Percentiles rank a stretch among this genome's conserved stretches.
phyloP scores from a whole-genome alignment of 148 eudicot species.

The Camellia granthamiana region DNA sequence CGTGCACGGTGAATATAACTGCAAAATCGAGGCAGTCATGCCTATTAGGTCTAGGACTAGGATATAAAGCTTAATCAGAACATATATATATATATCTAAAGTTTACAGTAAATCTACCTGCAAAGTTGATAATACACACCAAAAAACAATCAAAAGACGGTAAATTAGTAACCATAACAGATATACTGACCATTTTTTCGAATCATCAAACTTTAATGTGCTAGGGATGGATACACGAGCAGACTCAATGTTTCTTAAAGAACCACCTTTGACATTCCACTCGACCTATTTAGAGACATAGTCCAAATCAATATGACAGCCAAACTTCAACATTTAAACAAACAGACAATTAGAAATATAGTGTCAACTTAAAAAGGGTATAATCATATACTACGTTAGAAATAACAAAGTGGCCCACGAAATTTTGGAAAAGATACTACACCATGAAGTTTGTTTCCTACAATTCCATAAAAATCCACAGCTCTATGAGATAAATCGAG shows the following conservation, averaged over 20 bases:
- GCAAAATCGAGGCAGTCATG: slow-evolving; percentile 24
- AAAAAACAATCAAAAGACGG: not conserved
- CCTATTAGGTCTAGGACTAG: slow-evolving; percentile 1
- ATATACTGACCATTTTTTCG: slow-evolving; percentile 64
- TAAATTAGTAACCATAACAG: not conserved
- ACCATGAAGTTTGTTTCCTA: not conserved
- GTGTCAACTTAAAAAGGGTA: not conserved
- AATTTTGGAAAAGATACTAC: not conserved
- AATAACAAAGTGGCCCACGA: not conserved
- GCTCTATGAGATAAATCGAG: not conserved
- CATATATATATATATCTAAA: not conserved
- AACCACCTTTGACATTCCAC: slow-evolving; percentile 90
- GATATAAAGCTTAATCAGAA: not conserved
- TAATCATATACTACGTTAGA: not conserved
- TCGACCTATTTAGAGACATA: slow-evolving; percentile 50
- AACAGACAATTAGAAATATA: slow-evolving; percentile 1
- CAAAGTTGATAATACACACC: not conserved
- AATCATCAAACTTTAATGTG: slow-evolving; percentile 74
- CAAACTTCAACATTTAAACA: not conserved
- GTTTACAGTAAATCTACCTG: no score
- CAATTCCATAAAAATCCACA: not conserved
- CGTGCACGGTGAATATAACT: slow-evolving; percentile 76
- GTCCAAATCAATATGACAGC: slow-evolving; percentile 13
- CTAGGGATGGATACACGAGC: slow-evolving; percentile 90
- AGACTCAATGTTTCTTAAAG: slow-evolving; percentile 80